Conservation (phyloP, 129 eudicot genomes). For the Apium graveolens region DNA sequence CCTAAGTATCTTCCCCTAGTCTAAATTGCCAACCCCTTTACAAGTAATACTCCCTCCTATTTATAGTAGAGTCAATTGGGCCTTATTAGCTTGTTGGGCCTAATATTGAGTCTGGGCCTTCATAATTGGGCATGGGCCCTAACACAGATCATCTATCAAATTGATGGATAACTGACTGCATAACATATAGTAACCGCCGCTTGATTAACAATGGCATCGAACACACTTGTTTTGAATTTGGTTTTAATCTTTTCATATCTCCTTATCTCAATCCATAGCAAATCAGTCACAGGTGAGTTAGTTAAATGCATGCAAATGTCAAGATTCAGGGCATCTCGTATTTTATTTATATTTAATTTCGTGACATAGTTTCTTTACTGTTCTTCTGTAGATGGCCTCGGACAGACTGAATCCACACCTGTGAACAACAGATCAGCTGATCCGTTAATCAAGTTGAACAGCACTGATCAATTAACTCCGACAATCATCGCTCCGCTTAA, state of each 20-base stretch:
- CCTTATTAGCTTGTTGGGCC: too few relatives aligned
- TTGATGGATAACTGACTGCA: too few relatives aligned
- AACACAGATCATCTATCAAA: too few relatives aligned
- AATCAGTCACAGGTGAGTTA: not conserved
- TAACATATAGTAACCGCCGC: not conserved
- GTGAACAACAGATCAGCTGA: not conserved
- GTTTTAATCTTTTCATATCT: not conserved
- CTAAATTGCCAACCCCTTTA: too few relatives aligned
- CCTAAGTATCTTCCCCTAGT: too few relatives aligned
- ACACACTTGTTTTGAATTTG: not conserved
- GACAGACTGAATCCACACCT: not conserved
- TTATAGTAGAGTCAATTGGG: too few relatives aligned
- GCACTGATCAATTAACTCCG: not conserved
- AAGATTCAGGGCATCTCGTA: not conserved
- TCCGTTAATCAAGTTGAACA: not conserved
- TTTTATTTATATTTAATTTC: not conserved
- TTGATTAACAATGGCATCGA: not conserved
- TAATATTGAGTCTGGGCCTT: too few relatives aligned
- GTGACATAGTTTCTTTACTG: too few relatives aligned
- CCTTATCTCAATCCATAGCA: not conserved
- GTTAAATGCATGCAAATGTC: not conserved
- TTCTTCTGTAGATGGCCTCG: not conserved
- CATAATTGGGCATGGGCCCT: too few relatives aligned
- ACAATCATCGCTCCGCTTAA: not conserved
- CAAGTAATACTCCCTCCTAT: too few relatives aligned